A percentile compares a stretch with the other conserved stretches of the same genome.
Conservation (phyloP, 257 asterid species). For the Anisodus acutangulus region DNA sequence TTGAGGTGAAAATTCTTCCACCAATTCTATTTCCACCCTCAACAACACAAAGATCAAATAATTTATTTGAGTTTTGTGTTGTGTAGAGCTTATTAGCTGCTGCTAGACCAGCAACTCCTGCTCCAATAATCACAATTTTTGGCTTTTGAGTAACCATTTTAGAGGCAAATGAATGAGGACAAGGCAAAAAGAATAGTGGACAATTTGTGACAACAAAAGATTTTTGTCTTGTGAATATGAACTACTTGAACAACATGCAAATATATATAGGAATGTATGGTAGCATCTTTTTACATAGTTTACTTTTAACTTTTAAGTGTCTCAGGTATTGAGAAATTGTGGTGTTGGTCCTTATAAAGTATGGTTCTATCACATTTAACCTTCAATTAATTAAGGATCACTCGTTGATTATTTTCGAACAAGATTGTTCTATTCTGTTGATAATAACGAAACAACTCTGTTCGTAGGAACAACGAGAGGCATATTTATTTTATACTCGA, state of each 20-base stretch:
- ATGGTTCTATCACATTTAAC: background rate
- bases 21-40: conserved; percentile 59
- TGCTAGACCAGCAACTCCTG: conserved; percentile 90
- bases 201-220: background rate
- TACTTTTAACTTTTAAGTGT: background rate
- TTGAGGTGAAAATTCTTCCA: conserved; percentile 74
- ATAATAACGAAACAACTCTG: no score
- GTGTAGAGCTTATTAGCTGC: conserved; percentile 83
- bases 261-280: background rate
- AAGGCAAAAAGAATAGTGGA: background rate
- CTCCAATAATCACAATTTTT: conserved; percentile 78
- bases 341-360: background rate
- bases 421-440: no score
- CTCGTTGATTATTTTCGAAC: no score
- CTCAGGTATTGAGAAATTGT: background rate
- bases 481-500: no score
- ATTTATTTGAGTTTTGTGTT: conserved; percentile 37
- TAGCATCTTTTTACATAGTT: background rate
- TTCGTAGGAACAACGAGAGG: no score
- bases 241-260: background rate
- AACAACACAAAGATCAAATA: conserved; percentile 63
- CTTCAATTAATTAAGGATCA: no score
- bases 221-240: background rate
- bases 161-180: background rate
- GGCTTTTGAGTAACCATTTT: conserved; percentile 45